These are phyloP conservation scores for Hirschioporus abietinus DNA, from an alignment of 768 basidiomycete genomes.

Conservation along the genomic window DNA sequence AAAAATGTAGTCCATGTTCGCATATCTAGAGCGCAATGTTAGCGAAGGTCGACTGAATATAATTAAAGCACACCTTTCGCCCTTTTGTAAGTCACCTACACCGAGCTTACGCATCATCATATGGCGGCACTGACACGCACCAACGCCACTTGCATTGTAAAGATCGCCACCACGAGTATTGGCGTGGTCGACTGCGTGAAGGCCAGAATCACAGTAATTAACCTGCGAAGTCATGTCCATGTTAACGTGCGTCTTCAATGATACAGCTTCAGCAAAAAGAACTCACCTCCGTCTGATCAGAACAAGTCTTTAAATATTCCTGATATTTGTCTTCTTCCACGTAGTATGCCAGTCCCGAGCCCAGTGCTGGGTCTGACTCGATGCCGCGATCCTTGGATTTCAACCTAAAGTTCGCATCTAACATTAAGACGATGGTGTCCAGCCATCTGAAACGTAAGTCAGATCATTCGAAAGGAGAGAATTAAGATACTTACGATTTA, in stretches of 20 bases:
- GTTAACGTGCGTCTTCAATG: background rate
- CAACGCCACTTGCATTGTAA: background rate
- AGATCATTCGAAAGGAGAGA: background rate
- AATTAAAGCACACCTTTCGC: slow-evolving; percentile 22
- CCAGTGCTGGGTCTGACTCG: slow-evolving; percentile 19
- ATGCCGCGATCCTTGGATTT: slow-evolving; percentile 1
- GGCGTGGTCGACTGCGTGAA: slow-evolving; percentile 14
- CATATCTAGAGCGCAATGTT: slow-evolving; percentile 13
- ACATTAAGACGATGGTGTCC: background rate
- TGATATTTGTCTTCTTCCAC: slow-evolving; percentile 20
- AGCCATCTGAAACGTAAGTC: background rate
- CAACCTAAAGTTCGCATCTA: slow-evolving; percentile 8
- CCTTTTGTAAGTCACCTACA: slow-evolving; percentile 28
- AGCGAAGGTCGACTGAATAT: background rate
- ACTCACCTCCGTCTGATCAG: slow-evolving; percentile 19
- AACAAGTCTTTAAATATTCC: slow-evolving; percentile 12
- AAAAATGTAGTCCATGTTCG: slow-evolving; percentile 27
- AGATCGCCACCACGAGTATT: slow-evolving; percentile 3
- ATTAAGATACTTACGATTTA: background rate
- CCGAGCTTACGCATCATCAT: slow-evolving; percentile 24
- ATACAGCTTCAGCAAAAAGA: background rate
- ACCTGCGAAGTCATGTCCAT: slow-evolving; percentile 2
- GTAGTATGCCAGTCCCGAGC: slow-evolving; percentile 22
- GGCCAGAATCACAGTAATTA: slow-evolving; percentile 14
- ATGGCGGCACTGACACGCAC: slow-evolving; percentile 17